A percentile compares a stretch with the other conserved stretches of the same genome.
Conservation (phyloP, 2,329 filamentous ascomycete species). For the Ophiostoma himal-ulmi region DNA sequence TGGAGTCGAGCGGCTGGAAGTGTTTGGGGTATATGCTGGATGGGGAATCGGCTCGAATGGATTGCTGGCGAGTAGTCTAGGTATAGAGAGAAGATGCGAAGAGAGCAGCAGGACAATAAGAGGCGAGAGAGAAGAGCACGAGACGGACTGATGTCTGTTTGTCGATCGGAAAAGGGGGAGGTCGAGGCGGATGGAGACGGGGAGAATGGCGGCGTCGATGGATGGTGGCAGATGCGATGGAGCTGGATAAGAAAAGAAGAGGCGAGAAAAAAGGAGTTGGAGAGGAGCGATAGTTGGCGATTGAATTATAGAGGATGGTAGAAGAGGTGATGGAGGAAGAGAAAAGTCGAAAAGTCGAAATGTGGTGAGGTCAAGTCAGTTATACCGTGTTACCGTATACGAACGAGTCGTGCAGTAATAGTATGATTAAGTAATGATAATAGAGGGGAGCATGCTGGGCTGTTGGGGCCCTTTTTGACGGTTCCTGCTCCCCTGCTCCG, state of each 20-base stretch:
- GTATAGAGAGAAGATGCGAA: neutral
- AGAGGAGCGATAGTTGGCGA: neutral
- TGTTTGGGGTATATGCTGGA: neutral
- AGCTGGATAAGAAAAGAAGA: neutral
- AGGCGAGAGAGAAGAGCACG: neutral
- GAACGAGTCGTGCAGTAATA: slow-evolving; percentile 9
- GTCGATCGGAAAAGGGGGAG: slow-evolving; percentile 12
- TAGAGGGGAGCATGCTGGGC: neutral
- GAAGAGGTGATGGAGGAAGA: neutral
- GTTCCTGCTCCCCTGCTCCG: neutral
- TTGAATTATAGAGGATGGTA: neutral
- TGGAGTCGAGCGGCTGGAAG: neutral
- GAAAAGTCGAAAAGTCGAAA: neutral
- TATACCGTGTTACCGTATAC: neutral
- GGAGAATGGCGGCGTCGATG: slow-evolving; percentile 8
- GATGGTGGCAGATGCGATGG: neutral
- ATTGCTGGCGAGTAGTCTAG: neutral
- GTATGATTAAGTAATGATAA: slow-evolving; percentile 4
- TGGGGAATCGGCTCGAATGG: neutral
- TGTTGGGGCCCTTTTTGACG: neutral
- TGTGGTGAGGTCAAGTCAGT: slow-evolving; percentile 7
- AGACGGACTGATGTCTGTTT: neutral
- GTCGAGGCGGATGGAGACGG: slow-evolving; percentile 12
- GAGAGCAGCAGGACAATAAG: neutral
- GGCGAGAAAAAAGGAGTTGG: neutral